These are phyloP conservation scores for Candida multigemmis DNA, from an alignment of 805 yeast genomes.

Conservation along the genomic window DNA sequence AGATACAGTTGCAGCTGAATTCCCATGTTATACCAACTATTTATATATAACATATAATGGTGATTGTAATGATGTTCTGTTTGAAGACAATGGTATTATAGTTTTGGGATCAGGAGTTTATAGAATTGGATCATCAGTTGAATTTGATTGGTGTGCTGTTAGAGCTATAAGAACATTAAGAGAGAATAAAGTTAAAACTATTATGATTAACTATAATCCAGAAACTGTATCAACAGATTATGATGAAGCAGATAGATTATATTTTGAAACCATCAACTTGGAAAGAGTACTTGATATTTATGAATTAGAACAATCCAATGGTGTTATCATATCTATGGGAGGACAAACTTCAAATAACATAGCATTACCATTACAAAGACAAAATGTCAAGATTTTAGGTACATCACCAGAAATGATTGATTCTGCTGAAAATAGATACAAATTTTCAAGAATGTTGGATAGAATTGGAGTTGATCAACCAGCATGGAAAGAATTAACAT, in stretches of 20 bases:
- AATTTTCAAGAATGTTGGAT: conserved; percentile 95
- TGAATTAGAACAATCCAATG: conserved; percentile 80
- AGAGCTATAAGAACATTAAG: conserved; percentile 89
- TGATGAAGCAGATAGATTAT: conserved; percentile 95
- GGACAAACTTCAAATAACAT: conserved; percentile 98
- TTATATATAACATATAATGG: conserved; percentile 93
- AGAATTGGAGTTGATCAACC: conserved; percentile 97
- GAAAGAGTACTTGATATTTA: conserved; percentile 94
- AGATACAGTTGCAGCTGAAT: conserved; percentile 98
- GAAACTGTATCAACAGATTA: conserved; percentile 98
- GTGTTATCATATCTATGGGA: conserved; percentile 96
- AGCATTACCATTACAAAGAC: conserved; percentile 86
- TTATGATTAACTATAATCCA: conserved; percentile 97
- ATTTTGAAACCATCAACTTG: conserved; percentile 89
- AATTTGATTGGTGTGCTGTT: conserved; percentile 99
- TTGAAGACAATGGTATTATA: conserved; percentile 89
- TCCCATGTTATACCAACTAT: conserved; percentile 94
- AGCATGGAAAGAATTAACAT: conserved; percentile 96
- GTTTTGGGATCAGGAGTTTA: conserved; percentile 98
- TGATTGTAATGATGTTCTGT: conserved; percentile 74
- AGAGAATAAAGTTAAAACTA: conserved; percentile 80
- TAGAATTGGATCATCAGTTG: conserved; percentile 98
- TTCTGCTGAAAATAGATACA: conserved; percentile 95
- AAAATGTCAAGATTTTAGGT: conserved; percentile 91
- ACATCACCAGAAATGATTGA: conserved; percentile 98